Percentiles rank a stretch among this genome's conserved stretches.
Conservation (phyloP, 129 eudicot species). For the Dittrichia graveolens region DNA sequence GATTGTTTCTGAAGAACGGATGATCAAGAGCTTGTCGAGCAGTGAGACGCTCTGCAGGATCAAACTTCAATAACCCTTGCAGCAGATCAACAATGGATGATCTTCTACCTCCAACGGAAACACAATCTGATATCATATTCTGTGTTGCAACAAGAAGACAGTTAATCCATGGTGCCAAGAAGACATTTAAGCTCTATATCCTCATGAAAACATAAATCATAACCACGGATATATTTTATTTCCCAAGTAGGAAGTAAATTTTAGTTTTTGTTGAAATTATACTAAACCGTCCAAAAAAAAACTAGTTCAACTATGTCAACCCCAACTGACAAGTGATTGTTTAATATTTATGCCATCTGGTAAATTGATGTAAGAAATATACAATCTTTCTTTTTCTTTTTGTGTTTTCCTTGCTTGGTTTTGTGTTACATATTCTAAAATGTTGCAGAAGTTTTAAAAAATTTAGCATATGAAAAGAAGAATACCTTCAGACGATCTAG, state of each 20-base stretch:
- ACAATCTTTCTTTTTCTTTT: too few relatives aligned
- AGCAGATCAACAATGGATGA: constrained; percentile 55
- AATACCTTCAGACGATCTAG: constrained; percentile 69
- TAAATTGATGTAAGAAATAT: too few relatives aligned
- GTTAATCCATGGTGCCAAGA: not conserved
- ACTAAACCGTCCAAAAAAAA: not conserved
- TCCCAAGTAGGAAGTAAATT: not conserved
- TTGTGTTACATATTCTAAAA: too few relatives aligned
- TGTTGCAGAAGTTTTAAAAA: not conserved
- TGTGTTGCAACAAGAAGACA: constrained; percentile 37
- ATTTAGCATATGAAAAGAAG: not conserved
- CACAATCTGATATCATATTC: constrained; percentile 60
- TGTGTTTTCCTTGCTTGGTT: too few relatives aligned
- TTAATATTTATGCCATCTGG: too few relatives aligned
- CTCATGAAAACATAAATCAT: not conserved
- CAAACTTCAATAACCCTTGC: constrained; percentile 64
- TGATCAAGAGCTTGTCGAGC: constrained; percentile 75
- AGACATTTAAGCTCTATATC: not conserved
- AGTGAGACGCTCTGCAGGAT: constrained; percentile 67
- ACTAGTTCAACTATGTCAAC: not conserved
- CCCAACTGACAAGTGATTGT: too few relatives aligned
- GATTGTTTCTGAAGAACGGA: constrained; percentile 59
- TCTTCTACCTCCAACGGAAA: constrained; percentile 41
- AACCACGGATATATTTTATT: not conserved
- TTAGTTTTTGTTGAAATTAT: not conserved